Conservation (phyloP, 2,329 filamentous ascomycete species). For the Acrocalymma vagum region DNA sequence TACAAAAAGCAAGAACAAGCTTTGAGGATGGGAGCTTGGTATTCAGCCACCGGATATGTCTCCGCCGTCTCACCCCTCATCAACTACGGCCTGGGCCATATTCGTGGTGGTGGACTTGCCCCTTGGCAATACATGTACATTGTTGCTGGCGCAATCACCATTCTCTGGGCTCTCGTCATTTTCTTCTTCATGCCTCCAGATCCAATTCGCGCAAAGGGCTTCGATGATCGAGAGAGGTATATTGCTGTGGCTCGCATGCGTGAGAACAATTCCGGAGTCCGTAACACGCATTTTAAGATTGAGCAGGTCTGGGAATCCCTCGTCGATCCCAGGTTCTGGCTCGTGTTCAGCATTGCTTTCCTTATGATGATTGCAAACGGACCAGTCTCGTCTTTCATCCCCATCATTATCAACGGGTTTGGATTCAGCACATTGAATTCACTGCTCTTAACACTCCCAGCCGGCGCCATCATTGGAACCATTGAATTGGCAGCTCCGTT, state of each 20-base stretch:
- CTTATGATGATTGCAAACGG: slow-evolving; percentile 43
- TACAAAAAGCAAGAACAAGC: slow-evolving; percentile 67
- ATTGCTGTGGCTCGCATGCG: slow-evolving; percentile 73
- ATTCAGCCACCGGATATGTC: slow-evolving; percentile 61
- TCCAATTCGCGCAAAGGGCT: slow-evolving; percentile 47
- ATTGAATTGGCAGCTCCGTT: slow-evolving; percentile 32
- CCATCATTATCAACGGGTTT: slow-evolving; percentile 40
- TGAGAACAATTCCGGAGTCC: slow-evolving; percentile 77
- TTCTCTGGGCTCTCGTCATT: slow-evolving; percentile 39
- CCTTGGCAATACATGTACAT: slow-evolving; percentile 44
- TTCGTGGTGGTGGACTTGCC: slow-evolving; percentile 25
- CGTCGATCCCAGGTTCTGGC: slow-evolving; percentile 65
- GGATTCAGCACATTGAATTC: slow-evolving; percentile 37
- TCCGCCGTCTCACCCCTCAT: slow-evolving; percentile 27
- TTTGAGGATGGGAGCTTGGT: slow-evolving; percentile 67
- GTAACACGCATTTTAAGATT: slow-evolving; percentile 72
- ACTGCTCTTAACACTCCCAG: slow-evolving; percentile 33
- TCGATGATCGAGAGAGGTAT: slow-evolving; percentile 49
- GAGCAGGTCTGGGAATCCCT: slow-evolving; percentile 69
- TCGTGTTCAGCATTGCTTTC: slow-evolving; percentile 35
- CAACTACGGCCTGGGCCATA: slow-evolving; percentile 42
- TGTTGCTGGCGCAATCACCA: slow-evolving; percentile 36
- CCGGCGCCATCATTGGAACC: slow-evolving; percentile 32
- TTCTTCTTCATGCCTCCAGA: slow-evolving; percentile 52
- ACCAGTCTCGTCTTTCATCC: slow-evolving; percentile 36